Percentiles rank a stretch among this genome's conserved stretches.
Conservation (phyloP, 192 early-diverging fungal genomes). For the Phycomyces blakesleeanus region DNA sequence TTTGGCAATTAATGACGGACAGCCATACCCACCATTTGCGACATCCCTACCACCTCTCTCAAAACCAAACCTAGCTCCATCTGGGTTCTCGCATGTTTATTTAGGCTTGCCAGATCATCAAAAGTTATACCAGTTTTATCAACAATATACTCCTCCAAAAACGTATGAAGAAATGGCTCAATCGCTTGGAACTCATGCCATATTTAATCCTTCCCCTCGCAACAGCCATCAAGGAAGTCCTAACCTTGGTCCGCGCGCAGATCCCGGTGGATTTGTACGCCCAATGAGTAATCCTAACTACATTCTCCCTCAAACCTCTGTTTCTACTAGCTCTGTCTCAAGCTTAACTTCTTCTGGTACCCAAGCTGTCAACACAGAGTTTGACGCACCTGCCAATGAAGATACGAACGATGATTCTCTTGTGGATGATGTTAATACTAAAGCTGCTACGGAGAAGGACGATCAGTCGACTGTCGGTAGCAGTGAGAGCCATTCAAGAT, state of each 20-base stretch:
- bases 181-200: constrained; percentile 9
- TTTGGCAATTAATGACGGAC: neutral
- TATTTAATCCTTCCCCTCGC: constrained; percentile 14
- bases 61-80: neutral
- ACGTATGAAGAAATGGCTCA: constrained; percentile 29
- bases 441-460: too few relatives aligned
- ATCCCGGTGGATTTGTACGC: constrained; percentile 26
- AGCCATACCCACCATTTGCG: neutral
- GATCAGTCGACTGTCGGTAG: too few relatives aligned
- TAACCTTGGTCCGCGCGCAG: neutral
- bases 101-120: constrained; percentile 21
- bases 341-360: neutral
- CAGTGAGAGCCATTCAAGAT: too few relatives aligned
- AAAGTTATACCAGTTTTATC: constrained; percentile 32
- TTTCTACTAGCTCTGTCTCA: neutral
- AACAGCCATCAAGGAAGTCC: neutral
- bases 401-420: too few relatives aligned
- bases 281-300: constrained; percentile 13
- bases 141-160: constrained; percentile 25
- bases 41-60: neutral
- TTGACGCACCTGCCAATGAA: too few relatives aligned
- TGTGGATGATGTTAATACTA: too few relatives aligned
- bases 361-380: too few relatives aligned
- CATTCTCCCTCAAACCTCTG: neutral
- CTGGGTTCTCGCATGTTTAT: constrained; percentile 13